A percentile compares a stretch with the other conserved stretches of the same genome.
Conservation (phyloP, 768 basidiomycete species). For the Leccinum broughii region DNA sequence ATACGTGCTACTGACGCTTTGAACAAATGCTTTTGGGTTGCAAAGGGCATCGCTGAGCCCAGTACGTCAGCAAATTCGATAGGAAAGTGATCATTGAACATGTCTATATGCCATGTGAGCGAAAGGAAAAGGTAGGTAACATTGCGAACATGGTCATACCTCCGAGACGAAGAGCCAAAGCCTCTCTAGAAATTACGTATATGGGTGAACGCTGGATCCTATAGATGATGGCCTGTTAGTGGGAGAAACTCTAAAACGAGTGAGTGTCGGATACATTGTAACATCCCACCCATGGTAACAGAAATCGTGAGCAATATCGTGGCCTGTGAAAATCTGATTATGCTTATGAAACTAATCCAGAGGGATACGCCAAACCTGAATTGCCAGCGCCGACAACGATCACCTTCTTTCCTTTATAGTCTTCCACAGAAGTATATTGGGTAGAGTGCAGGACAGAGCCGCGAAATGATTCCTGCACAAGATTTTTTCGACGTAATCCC, state of each 20-base stretch:
- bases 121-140: not conserved
- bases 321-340: conserved; percentile 22
- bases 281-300: conserved; percentile 30
- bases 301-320: conserved; percentile 41
- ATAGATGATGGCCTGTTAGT: not conserved
- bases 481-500: not conserved
- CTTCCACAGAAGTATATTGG: conserved; percentile 44
- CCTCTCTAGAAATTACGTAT: conserved; percentile 23
- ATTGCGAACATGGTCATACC: conserved; percentile 8
- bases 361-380: conserved; percentile 40
- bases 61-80: conserved; percentile 29
- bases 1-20: conserved; percentile 1
- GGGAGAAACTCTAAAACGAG: conserved; percentile 31
- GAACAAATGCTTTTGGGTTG: conserved; percentile 18
- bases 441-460: conserved; percentile 57
- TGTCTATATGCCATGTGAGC: conserved; percentile 14
- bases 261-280: conserved; percentile 20
- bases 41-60: conserved; percentile 22
- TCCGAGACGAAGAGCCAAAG: conserved; percentile 5
- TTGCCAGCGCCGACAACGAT: conserved; percentile 65
- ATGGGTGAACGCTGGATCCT: conserved; percentile 34
- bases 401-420: conserved; percentile 59
- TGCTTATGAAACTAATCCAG: conserved; percentile 4
- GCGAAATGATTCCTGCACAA: conserved; percentile 45
- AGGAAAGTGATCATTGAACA: conserved; percentile 28